These are phyloP conservation scores for Hansenula sp. DNA, from an alignment of 1,139 yeast genomes.

Conservation along the genomic window DNA sequence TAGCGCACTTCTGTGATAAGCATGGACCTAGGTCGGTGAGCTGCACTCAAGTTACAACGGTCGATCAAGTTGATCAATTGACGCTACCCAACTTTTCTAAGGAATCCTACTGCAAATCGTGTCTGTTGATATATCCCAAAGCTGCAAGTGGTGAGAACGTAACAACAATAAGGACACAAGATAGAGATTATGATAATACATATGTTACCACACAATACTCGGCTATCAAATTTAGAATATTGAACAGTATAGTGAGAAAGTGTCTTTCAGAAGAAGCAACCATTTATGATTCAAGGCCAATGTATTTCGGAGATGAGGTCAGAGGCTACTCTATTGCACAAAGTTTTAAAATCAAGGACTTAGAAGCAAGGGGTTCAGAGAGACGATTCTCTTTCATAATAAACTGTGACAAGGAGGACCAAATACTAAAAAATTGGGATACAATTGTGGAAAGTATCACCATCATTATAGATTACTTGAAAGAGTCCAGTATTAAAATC, in stretches of 20 bases:
- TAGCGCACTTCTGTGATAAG: constrained; percentile 82
- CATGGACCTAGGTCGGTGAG: constrained; percentile 81
- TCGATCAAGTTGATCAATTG: constrained; percentile 22
- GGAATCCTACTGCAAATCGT: constrained; percentile 56
- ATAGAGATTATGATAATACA: constrained; percentile 13
- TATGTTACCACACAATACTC: constrained; percentile 65
- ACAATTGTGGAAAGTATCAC: constrained; percentile 46
- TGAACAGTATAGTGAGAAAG: constrained; percentile 48
- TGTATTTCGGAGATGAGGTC: constrained; percentile 65
- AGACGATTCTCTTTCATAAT: constrained; percentile 67
- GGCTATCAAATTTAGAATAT: constrained; percentile 31
- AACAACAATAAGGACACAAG: constrained; percentile 13
- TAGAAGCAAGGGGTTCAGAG: constrained; percentile 75
- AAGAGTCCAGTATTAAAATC: constrained; percentile 35
- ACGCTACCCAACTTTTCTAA: constrained; percentile 28
- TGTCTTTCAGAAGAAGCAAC: constrained; percentile 72
- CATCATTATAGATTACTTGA: constrained; percentile 48
- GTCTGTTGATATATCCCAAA: constrained; percentile 47
- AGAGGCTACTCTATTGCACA: constrained; percentile 67
- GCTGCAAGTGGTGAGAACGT: constrained; percentile 3
- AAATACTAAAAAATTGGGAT: constrained; percentile 56
- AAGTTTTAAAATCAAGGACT: constrained; percentile 66
- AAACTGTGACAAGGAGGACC: constrained; percentile 53
- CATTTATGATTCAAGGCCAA: constrained; percentile 61
- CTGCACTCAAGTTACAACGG: constrained; percentile 54